Base-by-base conservation (phyloP, 169 alveolate species). In the Plasmodium chabaudi region DNA sequence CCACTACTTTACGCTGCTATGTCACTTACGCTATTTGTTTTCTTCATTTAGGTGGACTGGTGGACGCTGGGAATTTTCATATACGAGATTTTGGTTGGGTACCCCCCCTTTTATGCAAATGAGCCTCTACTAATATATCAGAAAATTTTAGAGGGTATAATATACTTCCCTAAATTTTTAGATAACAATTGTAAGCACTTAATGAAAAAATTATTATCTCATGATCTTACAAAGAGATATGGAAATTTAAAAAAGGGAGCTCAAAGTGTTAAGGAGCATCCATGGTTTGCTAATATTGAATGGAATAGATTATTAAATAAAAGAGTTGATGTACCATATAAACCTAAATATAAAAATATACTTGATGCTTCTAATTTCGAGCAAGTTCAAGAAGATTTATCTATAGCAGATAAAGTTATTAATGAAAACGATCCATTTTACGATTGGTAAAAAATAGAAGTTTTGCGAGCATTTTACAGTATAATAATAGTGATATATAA, bases 61-160 rank as follows among this genome's bases (percentile, higher is more conserved):
- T 99, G 99, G 99, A 98, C 99, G 46, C 94, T 98, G 72, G 99
- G 99, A 0, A 97, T 97, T 15, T 92, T 98, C 69, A 96, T 97
- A 13, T 98, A 98, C 92, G 99, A 98, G 95, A 98, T 98, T 99
- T 92, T 98, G 44, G 99, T 98, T 21, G 99, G 99, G 19, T 97
- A 97, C 87, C 99, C 99, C 42, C 99, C 99, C 25, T 98, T 97
- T 96, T 96, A 96, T 88, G 99, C 97, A 87, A 99, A 98, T 89
- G 99, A 98, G 86, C 99, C 99, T 12, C 96, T 98, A 97, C 97
- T 98, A 47, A 98, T 98, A 56, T 98, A 98, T 92, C 98, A 98
- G 92, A 98, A 98, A 88, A 98, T 98, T 21, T 93, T 98, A 39
- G 98, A 97, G 63, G 99, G 99, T 9, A 96, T 97, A 57, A 97